Evolutionary conservation across 345 rosid genomes (phyloP).

Genomic region (Salix koriyanagi): DNA sequence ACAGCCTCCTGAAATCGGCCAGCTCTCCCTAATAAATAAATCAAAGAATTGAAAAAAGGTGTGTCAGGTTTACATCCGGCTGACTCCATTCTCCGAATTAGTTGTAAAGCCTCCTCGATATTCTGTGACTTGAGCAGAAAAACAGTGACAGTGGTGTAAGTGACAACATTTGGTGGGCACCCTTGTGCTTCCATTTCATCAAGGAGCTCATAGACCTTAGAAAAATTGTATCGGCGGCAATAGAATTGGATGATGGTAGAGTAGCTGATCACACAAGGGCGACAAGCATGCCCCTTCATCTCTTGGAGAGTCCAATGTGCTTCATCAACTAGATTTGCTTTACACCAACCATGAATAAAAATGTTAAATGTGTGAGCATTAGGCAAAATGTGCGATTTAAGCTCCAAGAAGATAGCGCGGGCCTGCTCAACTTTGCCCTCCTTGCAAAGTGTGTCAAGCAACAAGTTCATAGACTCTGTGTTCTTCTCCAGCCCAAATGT

Average conservation of each 20-base stretch:
- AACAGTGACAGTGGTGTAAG: conserved; percentile 67
- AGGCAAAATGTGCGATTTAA: conserved; percentile 57
- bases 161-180: conserved; percentile 56
- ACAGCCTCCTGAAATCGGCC: conserved; percentile 54
- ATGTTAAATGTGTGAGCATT: conserved; percentile 69
- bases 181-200: conserved; percentile 68
- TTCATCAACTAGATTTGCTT: conserved; percentile 63
- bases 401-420: conserved; percentile 48
- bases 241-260: conserved; percentile 59
- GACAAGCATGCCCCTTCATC: conserved; percentile 71
- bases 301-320: conserved; percentile 87
- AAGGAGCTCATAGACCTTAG: conserved; percentile 54
- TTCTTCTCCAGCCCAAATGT: conserved; percentile 62
- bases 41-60: conserved; percentile 63
- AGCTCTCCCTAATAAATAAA: conserved; percentile 60
- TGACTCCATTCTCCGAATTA: conserved; percentile 46
- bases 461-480: conserved; percentile 64
- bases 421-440: conserved; percentile 68
- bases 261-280: conserved; percentile 70
- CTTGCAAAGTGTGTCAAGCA: conserved; percentile 82
- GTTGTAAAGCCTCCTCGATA: conserved; percentile 52
- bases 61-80: conserved; percentile 52
- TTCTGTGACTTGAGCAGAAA: conserved; percentile 49
- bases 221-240: conserved; percentile 39
- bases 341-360: conserved; percentile 87